Evolutionary conservation across 1,284 basidiomycete species (phyloP).

Genomic region (Sanghuangporus sanghuang): DNA sequence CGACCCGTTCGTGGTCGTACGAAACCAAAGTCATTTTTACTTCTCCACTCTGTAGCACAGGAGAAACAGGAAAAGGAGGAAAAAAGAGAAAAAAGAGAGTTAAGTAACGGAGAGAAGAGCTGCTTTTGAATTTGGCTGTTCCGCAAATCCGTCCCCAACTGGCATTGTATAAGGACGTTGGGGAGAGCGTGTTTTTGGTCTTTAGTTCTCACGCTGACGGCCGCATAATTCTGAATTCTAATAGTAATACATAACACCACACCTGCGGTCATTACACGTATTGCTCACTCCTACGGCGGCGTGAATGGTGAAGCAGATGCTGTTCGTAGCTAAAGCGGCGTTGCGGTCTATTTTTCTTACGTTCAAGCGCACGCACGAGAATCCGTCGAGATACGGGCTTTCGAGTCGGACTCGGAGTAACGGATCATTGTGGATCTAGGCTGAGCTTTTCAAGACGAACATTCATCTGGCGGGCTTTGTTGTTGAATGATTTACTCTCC

Average conservation of each 20-base stretch:
- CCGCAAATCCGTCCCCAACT: not conserved
- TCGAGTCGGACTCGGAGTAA: not conserved
- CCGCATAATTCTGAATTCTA: not conserved
- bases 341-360: not conserved
- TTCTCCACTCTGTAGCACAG: not conserved
- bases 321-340: not conserved
- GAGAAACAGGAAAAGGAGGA: not conserved
- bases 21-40: constrained; percentile 50
- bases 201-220: not conserved
- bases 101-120: not conserved
- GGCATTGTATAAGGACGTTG: constrained; percentile 1
- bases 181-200: constrained; percentile 6
- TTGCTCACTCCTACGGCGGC: not conserved
- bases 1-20: constrained; percentile 75
- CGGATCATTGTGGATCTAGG: not conserved
- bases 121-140: not conserved
- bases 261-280: not conserved
- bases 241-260: not conserved
- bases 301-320: not conserved
- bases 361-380: not conserved
- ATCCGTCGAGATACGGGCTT: not conserved
- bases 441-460: not conserved
- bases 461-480: not conserved
- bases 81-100: not conserved
- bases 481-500: not conserved